phyloP scores from a whole-genome alignment of 176 grass and related monocot species.

The Cocos nucifera region DNA sequence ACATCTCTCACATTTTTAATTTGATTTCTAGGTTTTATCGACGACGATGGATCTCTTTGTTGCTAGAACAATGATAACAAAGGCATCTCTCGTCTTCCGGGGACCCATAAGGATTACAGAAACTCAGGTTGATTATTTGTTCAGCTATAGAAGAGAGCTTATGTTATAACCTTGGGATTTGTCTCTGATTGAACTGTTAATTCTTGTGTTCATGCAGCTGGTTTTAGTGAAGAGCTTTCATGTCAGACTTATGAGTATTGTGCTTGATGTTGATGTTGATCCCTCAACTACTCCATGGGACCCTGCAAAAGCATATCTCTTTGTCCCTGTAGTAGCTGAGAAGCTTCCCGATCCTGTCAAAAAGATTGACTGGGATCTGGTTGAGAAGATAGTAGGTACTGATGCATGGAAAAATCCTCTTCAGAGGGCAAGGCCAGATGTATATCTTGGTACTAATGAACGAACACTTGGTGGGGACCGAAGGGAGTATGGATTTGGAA shows the following conservation, averaged over 20 bases:
- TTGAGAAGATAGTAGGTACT: constrained; percentile 74
- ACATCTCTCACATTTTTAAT: no score
- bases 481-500: constrained; percentile 94
- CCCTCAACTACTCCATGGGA: constrained; percentile 96
- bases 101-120: constrained; percentile 74
- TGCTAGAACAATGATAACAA: constrained; percentile 98
- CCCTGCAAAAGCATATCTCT: constrained; percentile 93
- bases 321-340: constrained; percentile 55
- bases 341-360: constrained; percentile 43
- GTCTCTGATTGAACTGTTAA: neutral
- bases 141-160: constrained; percentile 2
- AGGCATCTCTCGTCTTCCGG: constrained; percentile 97
- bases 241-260: constrained; percentile 98
- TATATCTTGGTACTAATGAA: constrained; percentile 94
- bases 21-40: constrained; percentile 81
- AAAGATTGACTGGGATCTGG: constrained; percentile 83
- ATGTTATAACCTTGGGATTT: no score
- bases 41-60: constrained; percentile 99
- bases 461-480: constrained; percentile 91
- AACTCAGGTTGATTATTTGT: constrained; percentile 58
- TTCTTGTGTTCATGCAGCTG: constrained; percentile 50
- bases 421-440: constrained; percentile 87
- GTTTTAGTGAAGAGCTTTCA: constrained; percentile 94
- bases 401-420: constrained; percentile 96
- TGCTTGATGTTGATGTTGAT: constrained; percentile 96